Evolutionary conservation across 2,329 filamentous ascomycete genomes (phyloP).

Genomic region (Colletotrichum sp.): DNA sequence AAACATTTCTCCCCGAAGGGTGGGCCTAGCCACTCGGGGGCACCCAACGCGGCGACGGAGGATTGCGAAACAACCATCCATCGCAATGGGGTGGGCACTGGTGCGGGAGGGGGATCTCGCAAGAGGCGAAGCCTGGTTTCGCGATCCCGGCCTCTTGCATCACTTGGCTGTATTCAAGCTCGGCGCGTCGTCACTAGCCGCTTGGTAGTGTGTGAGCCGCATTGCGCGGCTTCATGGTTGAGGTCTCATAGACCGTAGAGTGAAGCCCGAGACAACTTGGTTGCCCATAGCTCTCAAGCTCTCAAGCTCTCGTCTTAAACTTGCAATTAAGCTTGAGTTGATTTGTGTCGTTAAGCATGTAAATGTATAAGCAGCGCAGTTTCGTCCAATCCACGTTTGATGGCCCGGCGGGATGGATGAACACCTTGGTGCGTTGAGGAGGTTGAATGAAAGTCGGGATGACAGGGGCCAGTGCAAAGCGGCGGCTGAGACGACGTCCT

Average conservation of each 20-base stretch:
- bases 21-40: not conserved
- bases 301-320: not conserved
- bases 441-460: not conserved
- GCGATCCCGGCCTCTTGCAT: slow-evolving; percentile 6
- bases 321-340: not conserved
- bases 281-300: not conserved
- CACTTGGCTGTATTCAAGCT: not conserved
- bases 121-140: not conserved
- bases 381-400: slow-evolving; percentile 6
- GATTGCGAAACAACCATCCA: slow-evolving; percentile 2
- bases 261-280: not conserved
- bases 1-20: not conserved
- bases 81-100: not conserved
- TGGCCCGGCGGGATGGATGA: not conserved
- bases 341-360: not conserved
- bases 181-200: not conserved
- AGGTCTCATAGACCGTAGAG: not conserved
- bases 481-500: slow-evolving; percentile 24
- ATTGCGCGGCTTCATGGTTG: not conserved
- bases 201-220: not conserved
- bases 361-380: not conserved
- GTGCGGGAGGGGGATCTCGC: not conserved
- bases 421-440: not conserved
- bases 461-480: slow-evolving; percentile 5
- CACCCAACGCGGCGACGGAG: not conserved